Base-by-base conservation (phyloP, 164 flowering plant genomes). In the Dillenia turbinata region DNA sequence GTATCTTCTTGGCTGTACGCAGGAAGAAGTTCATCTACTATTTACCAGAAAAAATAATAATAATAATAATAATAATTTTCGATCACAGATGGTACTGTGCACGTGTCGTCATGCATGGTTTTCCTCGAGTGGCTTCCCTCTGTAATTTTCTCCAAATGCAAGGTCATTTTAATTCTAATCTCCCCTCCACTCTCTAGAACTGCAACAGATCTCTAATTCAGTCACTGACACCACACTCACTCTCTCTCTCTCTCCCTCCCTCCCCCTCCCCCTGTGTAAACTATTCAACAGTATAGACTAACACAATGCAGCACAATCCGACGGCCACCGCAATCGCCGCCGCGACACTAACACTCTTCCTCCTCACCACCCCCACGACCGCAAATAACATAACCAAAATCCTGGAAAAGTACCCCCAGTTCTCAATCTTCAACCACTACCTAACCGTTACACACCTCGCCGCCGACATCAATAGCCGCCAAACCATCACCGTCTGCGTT, bases 381-480 rank as follows among this genome's bases (percentile, higher is more conserved):
- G 81, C 80, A 6, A 84, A 81, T 80, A 83, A 85, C 72, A 78
- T 85, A 68, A 85, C 87, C 47, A 64, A 48, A 58, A 69, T 85
- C 16, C 80, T 85, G 0, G 79, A 66, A 2, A 59, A 67, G n/a
- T 61, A 61, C 70, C 83, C 90, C 0, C 71, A 71, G 9, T 85
- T 79, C 80, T 78, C 87, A 47, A 75, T 81, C 69, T 83, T 85
- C 83, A 85, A 85, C 83, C 76, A 83, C 74, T 78, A 78, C 79
- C 75, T 85, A 16, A 69, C 79, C 33, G 6, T 16, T 2, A 85
- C 90, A 3, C 83, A 81, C 71, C 86, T 85, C 60, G 85, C 87
- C 53, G 63, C 64, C 33, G 83, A 85, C 15, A 85, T 85, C 79
- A 83, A 85, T 86, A 33, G 58, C 67, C 78, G 83, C 9, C 62